A percentile compares a stretch with the other conserved stretches of the same genome.
These are phyloP conservation scores for Pseudogymnoascus sp. DNA, from an alignment of 2,329 filamentous ascomycete species.

Conservation along the genomic window DNA sequence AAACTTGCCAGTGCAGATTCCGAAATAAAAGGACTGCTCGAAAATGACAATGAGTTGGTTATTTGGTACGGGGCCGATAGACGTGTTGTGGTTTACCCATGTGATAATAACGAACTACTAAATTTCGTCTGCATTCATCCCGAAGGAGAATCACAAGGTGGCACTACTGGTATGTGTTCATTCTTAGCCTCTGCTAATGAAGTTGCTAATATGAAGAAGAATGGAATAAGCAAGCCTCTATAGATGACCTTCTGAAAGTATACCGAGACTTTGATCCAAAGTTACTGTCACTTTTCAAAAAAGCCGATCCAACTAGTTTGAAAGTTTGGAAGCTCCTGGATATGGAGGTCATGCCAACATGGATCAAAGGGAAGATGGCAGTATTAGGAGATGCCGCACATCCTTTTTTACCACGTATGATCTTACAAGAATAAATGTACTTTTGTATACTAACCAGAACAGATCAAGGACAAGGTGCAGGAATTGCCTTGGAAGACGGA, in stretches of 20 bases:
- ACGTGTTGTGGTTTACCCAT: constrained; percentile 42
- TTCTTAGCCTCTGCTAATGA: not conserved
- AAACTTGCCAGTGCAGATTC: constrained; percentile 29
- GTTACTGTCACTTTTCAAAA: constrained; percentile 34
- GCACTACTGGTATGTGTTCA: constrained; percentile 9
- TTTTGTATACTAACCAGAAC: not conserved
- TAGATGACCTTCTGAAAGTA: constrained; percentile 33
- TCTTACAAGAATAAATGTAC: constrained; percentile 18
- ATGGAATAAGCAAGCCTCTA: constrained; percentile 34
- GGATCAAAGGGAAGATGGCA: constrained; percentile 46
- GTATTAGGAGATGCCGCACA: constrained; percentile 62
- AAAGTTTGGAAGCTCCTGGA: constrained; percentile 56
- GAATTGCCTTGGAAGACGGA: constrained; percentile 60
- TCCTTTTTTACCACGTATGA: constrained; percentile 53
- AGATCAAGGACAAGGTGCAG: constrained; percentile 55
- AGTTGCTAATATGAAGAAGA: constrained; percentile 21
- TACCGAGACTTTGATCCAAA: constrained; percentile 38
- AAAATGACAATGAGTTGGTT: constrained; percentile 25
- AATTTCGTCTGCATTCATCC: constrained; percentile 50
- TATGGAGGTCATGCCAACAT: constrained; percentile 51
- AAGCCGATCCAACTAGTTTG: constrained; percentile 38
- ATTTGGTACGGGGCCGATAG: constrained; percentile 38
- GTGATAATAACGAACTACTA: constrained; percentile 36
- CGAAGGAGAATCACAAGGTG: constrained; percentile 33
- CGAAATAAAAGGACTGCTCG: constrained; percentile 28